Conservation (phyloP, 2,329 filamentous ascomycete species). For the Colletotrichum theobromicola region DNA sequence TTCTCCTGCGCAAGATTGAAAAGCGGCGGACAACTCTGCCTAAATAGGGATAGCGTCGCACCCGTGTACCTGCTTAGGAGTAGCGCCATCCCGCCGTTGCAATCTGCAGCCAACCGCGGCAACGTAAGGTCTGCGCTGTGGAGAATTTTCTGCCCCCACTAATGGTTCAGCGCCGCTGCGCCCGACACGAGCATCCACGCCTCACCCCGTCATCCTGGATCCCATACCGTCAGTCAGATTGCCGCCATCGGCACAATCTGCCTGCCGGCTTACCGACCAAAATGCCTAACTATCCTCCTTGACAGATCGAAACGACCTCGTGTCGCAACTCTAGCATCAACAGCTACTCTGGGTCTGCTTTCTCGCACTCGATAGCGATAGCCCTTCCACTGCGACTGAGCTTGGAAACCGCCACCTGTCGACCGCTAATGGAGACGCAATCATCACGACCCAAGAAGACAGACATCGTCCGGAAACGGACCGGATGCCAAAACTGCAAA, state of each 20-base stretch:
- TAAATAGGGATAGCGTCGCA: neutral
- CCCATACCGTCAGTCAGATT: neutral
- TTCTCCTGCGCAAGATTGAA: neutral
- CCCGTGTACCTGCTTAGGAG: neutral
- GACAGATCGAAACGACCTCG: neutral
- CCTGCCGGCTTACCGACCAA: neutral
- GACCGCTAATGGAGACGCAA: neutral
- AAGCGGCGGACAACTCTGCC: neutral
- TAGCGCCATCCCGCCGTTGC: neutral
- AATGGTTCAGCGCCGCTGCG: neutral
- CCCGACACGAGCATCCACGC: neutral
- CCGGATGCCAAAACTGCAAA: slow-evolving; percentile 16
- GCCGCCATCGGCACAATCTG: neutral
- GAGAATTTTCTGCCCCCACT: neutral
- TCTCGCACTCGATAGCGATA: neutral
- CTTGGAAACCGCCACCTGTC: neutral
- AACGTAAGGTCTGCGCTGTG: neutral
- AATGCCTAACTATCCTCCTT: neutral
- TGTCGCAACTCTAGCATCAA: neutral
- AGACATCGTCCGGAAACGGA: slow-evolving; percentile 14
- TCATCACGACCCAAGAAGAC: slow-evolving; percentile 7
- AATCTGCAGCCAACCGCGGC: neutral
- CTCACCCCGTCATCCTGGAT: neutral
- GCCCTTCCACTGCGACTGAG: neutral
- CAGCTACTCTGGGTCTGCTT: no score